Conservation (phyloP, 768 basidiomycete genomes). For the Pisolithus marmoratus region DNA sequence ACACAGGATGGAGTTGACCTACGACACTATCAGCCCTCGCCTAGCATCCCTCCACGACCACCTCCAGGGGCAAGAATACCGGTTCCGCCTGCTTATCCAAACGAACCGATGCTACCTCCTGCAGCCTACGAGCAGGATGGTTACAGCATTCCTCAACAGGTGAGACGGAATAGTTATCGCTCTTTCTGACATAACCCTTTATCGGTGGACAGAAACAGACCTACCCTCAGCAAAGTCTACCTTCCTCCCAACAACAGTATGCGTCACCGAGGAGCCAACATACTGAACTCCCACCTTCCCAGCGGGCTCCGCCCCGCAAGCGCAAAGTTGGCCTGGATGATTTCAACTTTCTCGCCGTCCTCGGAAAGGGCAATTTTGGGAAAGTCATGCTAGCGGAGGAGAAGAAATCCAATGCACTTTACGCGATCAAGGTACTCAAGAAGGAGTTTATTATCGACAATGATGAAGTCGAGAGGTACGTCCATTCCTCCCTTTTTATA, state of each 20-base stretch:
- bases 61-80: conserved; percentile 35
- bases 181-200: conserved; percentile 6
- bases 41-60: conserved; percentile 29
- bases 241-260: conserved; percentile 22
- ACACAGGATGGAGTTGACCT: conserved; percentile 34
- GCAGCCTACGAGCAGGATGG: conserved; percentile 26
- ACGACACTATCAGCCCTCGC: conserved; percentile 34
- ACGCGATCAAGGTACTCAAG: conserved; percentile 99
- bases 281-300: conserved; percentile 14
- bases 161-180: conserved; percentile 2
- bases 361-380: conserved; percentile 99
- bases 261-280: conserved; percentile 26
- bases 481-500: not conserved
- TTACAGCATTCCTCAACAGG: conserved; percentile 20
- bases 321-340: conserved; percentile 95
- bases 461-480: conserved; percentile 97
- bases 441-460: conserved; percentile 99
- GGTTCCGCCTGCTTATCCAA: conserved; percentile 30
- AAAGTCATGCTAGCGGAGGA: conserved; percentile 99
- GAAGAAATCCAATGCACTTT: conserved; percentile 82
- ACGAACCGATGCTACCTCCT: conserved; percentile 27
- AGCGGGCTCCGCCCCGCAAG: conserved; percentile 45
- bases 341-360: conserved; percentile 97
- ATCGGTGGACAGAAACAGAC: conserved; percentile 10
- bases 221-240: conserved; percentile 21